phyloP scores from a whole-genome alignment of 2,329 filamentous ascomycete species.

The Aspergillus jensenii region DNA sequence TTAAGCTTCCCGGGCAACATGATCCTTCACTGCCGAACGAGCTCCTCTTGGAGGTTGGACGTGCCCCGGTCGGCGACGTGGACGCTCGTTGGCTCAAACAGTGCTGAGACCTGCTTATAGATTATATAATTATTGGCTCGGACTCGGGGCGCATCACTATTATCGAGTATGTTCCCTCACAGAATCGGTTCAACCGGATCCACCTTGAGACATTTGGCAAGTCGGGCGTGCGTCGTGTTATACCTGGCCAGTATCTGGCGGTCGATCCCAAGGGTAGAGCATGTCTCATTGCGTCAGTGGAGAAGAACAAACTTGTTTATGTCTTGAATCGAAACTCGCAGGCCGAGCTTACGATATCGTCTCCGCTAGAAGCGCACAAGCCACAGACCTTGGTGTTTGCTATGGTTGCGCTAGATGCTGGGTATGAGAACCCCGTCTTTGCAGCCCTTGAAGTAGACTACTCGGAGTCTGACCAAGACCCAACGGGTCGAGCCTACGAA shows the following conservation, averaged over 20 bases:
- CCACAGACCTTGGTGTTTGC: slow-evolving; percentile 86
- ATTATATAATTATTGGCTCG: slow-evolving; percentile 92
- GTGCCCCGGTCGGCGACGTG: slow-evolving; percentile 36
- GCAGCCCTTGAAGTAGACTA: slow-evolving; percentile 94
- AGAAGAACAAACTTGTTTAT: slow-evolving; percentile 99
- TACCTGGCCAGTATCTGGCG: slow-evolving; percentile 94
- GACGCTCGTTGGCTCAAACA: slow-evolving; percentile 30
- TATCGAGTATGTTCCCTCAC: slow-evolving; percentile 82
- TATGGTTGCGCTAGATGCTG: slow-evolving; percentile 85
- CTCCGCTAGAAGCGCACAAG: slow-evolving; percentile 93
- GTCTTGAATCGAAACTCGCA: slow-evolving; percentile 94
- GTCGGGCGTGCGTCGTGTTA: slow-evolving; percentile 86
- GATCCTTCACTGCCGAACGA: slow-evolving; percentile 36
- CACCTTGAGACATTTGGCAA: slow-evolving; percentile 98
- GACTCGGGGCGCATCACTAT: slow-evolving; percentile 95
- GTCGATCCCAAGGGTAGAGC: slow-evolving; percentile 95
- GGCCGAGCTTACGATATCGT: slow-evolving; percentile 94
- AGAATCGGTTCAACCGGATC: slow-evolving; percentile 83
- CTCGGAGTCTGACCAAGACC: slow-evolving; percentile 85
- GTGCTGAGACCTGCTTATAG: slow-evolving; percentile 56
- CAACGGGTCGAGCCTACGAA: slow-evolving; percentile 75
- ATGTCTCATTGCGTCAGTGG: slow-evolving; percentile 86
- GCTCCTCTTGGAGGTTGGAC: slow-evolving; percentile 29
- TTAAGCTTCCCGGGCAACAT: slow-evolving; percentile 61
- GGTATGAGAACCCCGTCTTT: slow-evolving; percentile 96